Evolutionary conservation across 176 grass and related monocot genomes (phyloP), one percentile per base, ranked within the genome.

Genomic region (Zizania latifolia): DNA sequence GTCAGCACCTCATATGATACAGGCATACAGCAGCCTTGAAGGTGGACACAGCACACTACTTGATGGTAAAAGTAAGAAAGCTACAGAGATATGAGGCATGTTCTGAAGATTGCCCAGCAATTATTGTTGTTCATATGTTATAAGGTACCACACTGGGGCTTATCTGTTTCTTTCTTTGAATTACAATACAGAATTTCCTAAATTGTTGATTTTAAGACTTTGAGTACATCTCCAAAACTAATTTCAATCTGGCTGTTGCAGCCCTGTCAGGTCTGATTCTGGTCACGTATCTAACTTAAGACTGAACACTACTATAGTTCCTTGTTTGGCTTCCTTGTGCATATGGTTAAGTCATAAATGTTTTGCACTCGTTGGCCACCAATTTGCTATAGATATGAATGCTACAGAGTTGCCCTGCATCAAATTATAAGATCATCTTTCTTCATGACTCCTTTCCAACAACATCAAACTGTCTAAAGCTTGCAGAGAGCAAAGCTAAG

Each of bases 371-470:
- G 53, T 64, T 41, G n/a, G 38, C 27, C 71, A 54, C 77, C 26
- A 6, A 46, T 65, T 59, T 30, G 6, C 36, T 74, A 19, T 77
- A 43, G 68, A 78, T 67, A 36, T 68, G 19, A 38, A 73, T 76
- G 16, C 33, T 55, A 44, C 54, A 67, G 53, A 69, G 63, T 43
- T 44, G 33, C 9, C 9, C 56, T 70, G 55, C 78, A 43, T 61
- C 72, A 76, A 51, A 76, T 70, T 71, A 81, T 83, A 33, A 78
- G 14, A 21, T 64, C 45, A 69, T 77, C 40, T 63, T 72, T 78
- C 46, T 78, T 46, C 1, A 9, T 17, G 2, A 63, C 27, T 43
- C 31, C 7, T 60, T 77, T 71, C 31, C 11, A 71, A 53, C 60
- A 85, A 39, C 40, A 73, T 74, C 38, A 76, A 67, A 68, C 26